Evolutionary conservation across 192 early-diverging fungal species (phyloP).

Genomic region (Jimgerdemannia flammicorona): DNA sequence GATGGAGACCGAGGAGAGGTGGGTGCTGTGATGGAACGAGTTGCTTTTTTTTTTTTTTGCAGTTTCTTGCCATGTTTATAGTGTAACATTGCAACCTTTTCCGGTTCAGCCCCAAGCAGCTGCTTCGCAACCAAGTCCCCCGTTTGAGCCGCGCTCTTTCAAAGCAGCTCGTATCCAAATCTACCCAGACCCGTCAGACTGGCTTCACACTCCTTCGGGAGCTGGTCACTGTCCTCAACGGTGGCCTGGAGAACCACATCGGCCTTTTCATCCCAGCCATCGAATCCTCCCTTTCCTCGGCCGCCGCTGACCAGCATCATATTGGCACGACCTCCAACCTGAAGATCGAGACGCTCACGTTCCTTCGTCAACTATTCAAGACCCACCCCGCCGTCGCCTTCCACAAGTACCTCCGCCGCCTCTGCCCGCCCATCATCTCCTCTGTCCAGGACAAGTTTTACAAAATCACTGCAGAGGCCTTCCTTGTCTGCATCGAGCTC

Average conservation of each 20-base stretch:
- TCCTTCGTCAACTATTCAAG: constrained; percentile 64
- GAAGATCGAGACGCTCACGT: constrained; percentile 78
- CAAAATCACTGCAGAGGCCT: constrained; percentile 77
- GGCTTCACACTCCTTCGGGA: constrained; percentile 72
- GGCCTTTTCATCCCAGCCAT: constrained; percentile 68
- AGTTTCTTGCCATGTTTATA: background rate
- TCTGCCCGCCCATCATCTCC: constrained; percentile 63
- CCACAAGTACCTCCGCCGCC: constrained; percentile 44
- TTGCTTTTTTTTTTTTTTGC: no score
- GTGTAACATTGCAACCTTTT: background rate
- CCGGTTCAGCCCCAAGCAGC: constrained; percentile 40
- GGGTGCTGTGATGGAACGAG: background rate
- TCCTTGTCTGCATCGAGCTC: constrained; percentile 65
- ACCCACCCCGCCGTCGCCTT: constrained; percentile 58
- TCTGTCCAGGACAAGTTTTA: constrained; percentile 79
- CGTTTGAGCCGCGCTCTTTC: constrained; percentile 59
- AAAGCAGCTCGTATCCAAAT: constrained; percentile 70
- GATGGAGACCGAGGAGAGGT: constrained; percentile 46
- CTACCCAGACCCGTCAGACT: constrained; percentile 66
- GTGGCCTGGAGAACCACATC: constrained; percentile 65
- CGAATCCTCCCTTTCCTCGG: constrained; percentile 59
- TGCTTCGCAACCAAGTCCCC: constrained; percentile 61
- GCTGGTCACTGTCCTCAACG: constrained; percentile 64
- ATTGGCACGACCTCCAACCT: constrained; percentile 69
- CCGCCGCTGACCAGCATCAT: constrained; percentile 45